phyloP scores from a whole-genome alignment of 2,329 filamentous ascomycete species.

The Nothophoma quercina region DNA sequence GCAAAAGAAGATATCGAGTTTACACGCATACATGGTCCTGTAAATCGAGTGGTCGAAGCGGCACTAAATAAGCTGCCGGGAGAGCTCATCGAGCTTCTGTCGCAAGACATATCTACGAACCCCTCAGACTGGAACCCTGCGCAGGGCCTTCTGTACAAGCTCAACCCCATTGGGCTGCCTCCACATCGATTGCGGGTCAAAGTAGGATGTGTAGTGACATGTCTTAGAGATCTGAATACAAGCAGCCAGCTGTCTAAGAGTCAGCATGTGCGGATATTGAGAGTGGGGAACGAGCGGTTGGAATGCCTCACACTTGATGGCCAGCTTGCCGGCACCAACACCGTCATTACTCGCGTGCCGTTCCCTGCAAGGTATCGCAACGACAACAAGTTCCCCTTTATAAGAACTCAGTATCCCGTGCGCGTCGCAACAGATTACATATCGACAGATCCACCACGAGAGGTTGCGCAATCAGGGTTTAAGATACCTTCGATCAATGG shows the following conservation, averaged over 20 bases:
- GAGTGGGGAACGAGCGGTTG: constrained; percentile 37
- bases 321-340: constrained; percentile 43
- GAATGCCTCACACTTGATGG: constrained; percentile 46
- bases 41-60: constrained; percentile 37
- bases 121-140: constrained; percentile 35
- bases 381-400: constrained; percentile 34
- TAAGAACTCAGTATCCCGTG: constrained; percentile 44
- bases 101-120: constrained; percentile 36
- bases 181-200: constrained; percentile 47
- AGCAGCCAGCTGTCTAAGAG: constrained; percentile 44
- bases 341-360: constrained; percentile 36
- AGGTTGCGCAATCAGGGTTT: constrained; percentile 24
- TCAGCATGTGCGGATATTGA: constrained; percentile 42
- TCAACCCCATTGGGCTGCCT: constrained; percentile 43
- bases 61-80: constrained; percentile 35
- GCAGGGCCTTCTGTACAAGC: constrained; percentile 37
- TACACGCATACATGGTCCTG: constrained; percentile 40
- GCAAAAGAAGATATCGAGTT: constrained; percentile 17
- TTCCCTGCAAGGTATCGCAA: constrained; percentile 43
- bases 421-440: constrained; percentile 34
- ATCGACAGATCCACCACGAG: constrained; percentile 1
- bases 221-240: constrained; percentile 39
- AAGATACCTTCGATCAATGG: constrained; percentile 31
- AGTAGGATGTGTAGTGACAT: constrained; percentile 39
- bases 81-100: constrained; percentile 43